Evolutionary conservation across 1,139 yeast species (phyloP).

Genomic region (Yamadazyma blattariae): DNA sequence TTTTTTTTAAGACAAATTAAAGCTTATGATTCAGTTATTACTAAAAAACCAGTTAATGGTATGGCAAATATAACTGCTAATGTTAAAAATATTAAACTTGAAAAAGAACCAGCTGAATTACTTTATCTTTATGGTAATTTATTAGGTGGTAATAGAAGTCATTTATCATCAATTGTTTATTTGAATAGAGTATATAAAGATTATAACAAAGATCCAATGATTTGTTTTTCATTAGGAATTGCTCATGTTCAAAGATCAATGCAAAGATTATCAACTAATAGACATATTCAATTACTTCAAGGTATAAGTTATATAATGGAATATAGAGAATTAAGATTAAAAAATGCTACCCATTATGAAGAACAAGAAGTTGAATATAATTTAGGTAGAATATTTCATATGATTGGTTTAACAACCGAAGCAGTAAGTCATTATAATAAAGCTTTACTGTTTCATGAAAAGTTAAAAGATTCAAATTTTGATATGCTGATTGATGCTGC

Average conservation of each 20-base stretch:
- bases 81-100: conserved; percentile 36
- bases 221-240: conserved; percentile 71
- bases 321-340: conserved; percentile 52
- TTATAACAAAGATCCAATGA: conserved; percentile 72
- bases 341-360: conserved; percentile 47
- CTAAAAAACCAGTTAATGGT: conserved; percentile 57
- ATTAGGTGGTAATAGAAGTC: conserved; percentile 79
- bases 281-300: conserved; percentile 85
- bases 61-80: conserved; percentile 67
- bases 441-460: conserved; percentile 45
- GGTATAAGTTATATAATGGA: conserved; percentile 78
- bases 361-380: conserved; percentile 81
- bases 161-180: conserved; percentile 73
- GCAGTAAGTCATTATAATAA: conserved; percentile 73
- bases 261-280: conserved; percentile 82
- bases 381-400: conserved; percentile 80
- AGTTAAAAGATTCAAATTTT: conserved; percentile 30
- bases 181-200: conserved; percentile 60
- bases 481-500: conserved; percentile 79
- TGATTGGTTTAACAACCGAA: conserved; percentile 68
- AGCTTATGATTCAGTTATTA: conserved; percentile 72
- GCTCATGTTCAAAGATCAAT: conserved; percentile 89
- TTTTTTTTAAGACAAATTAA: conserved; percentile 85
- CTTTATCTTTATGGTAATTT: conserved; percentile 77
- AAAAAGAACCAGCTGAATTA: conserved; percentile 64